A percentile compares a stretch with the other conserved stretches of the same genome.
phyloP scores from a whole-genome alignment of 345 rosid species.

The Jatropha curcas region DNA sequence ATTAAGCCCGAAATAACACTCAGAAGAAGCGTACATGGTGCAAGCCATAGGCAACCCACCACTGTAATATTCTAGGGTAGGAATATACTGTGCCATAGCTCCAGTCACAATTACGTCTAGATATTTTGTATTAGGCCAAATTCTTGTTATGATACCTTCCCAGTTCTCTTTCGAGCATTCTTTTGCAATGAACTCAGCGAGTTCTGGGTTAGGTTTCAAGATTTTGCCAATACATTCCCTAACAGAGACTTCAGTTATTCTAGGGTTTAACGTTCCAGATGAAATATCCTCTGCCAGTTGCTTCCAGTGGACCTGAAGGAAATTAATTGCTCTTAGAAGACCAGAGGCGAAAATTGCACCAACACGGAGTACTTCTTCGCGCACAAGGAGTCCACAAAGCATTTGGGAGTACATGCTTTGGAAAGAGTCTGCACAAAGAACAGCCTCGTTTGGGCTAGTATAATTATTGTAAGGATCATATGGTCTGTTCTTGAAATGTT shows the following conservation, averaged over 20 bases:
- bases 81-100: slow-evolving; percentile 96
- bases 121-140: slow-evolving; percentile 92
- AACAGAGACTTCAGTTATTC: slow-evolving; percentile 52
- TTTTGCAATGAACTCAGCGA: slow-evolving; percentile 50
- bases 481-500: slow-evolving; percentile 80
- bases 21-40: slow-evolving; percentile 97
- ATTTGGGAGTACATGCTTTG: slow-evolving; percentile 97
- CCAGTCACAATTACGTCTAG: slow-evolving; percentile 94
- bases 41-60: slow-evolving; percentile 81
- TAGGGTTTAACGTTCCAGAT: slow-evolving; percentile 51
- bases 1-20: slow-evolving; percentile 89
- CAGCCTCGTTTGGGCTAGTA: slow-evolving; percentile 93
- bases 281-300: slow-evolving; percentile 61
- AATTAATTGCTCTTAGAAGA: slow-evolving; percentile 79
- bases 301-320: slow-evolving; percentile 81
- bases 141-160: slow-evolving; percentile 70
- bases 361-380: slow-evolving; percentile 72
- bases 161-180: slow-evolving; percentile 61
- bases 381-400: slow-evolving; percentile 83
- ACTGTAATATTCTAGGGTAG: slow-evolving; percentile 87
- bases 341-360: slow-evolving; percentile 97
- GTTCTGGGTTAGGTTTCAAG: slow-evolving; percentile 55
- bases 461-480: slow-evolving; percentile 80
- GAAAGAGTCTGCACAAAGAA: slow-evolving; percentile 85
- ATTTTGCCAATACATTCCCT: slow-evolving; percentile 40